Base-by-base conservation (phyloP, 106 monocot species). In the Dendrobium chrysotoxum region DNA sequence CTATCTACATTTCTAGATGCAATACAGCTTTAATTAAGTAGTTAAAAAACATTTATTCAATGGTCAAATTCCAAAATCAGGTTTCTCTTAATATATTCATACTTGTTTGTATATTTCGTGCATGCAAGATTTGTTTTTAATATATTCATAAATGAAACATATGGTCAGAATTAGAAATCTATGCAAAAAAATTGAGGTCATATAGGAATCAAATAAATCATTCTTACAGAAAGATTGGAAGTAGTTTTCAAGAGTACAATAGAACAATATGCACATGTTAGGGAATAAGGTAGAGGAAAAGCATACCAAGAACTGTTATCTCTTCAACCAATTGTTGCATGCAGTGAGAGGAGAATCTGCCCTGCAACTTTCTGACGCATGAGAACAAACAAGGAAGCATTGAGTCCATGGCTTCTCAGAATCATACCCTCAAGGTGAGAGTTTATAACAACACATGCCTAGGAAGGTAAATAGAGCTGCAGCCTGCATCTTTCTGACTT, bases 401-500 rank as follows among this genome's bases (percentile, higher is more conserved):
- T 61, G 35, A 70, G 12, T 28, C 70, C 70, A 70, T 31, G 12
- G 1, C 10, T 30, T 70, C 10, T 70, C 5, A 35, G 7, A 70
- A 30, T 70, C 31, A 30, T 30, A 13, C 15, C 30, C 13, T 28
- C 70, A 28, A 30, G 28, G 35, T 30, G n/a, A 70, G 31, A 16
- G 4, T 61, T 75, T 75, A 23, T 23, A 42, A 50, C 53, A 53
- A 13, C 23, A 7, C n/a, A 70, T n/a, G 4, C 8, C n/a, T 20
- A 31, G 4, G 4, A 31, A 76, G 41, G 30, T 81, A 79, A 71
- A 83, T 70, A 42, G 39, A 75, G 79, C 95, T 92, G 61, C 40
- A 83, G 58, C 86, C 96, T 53, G 77, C 74, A 81, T 83, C 80
- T 83, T 93, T 96, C 53, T 82, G 82, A 50, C 15, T 31, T 41